Conservation (phyloP, 148 eudicot species). For the Chenopodium album region DNA sequence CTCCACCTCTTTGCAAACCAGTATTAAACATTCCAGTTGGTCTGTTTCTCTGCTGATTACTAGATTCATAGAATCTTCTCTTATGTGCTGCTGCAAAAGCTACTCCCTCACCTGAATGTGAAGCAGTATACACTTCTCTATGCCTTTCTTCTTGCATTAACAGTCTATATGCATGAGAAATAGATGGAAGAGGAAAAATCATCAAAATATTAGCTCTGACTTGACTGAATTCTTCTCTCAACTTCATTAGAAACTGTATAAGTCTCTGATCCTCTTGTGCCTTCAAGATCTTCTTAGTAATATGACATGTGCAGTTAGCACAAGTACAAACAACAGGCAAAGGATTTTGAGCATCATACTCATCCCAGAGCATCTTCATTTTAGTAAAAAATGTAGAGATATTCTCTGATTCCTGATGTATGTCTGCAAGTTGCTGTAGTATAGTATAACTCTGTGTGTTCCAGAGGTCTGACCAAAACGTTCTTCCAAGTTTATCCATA, state of each 20-base stretch:
- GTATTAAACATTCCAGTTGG: not conserved
- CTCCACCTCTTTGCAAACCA: not conserved
- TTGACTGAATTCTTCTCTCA: not conserved
- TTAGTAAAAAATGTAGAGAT: too few species aligned
- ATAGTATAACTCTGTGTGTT: too few species aligned
- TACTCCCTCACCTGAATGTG: not conserved
- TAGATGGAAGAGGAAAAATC: not conserved
- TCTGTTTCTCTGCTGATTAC: too few species aligned
- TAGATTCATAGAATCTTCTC: not conserved
- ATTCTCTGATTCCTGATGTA: too few species aligned
- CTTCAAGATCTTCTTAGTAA: not conserved
- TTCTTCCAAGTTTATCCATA: too few species aligned
- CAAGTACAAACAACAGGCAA: not conserved
- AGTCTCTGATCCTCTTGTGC: not conserved
- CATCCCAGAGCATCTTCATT: not conserved
- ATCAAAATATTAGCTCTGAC: not conserved
- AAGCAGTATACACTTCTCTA: too few species aligned
- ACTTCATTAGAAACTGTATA: not conserved
- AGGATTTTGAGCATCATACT: too few species aligned
- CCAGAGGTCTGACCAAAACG: too few species aligned
- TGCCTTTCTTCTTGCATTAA: not conserved
- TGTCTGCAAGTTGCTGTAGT: too few species aligned
- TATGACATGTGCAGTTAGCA: not conserved
- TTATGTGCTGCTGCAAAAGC: not conserved
- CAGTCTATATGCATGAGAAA: not conserved